Conservation (phyloP, 441 rosid species). For the Populus hybrid region DNA sequence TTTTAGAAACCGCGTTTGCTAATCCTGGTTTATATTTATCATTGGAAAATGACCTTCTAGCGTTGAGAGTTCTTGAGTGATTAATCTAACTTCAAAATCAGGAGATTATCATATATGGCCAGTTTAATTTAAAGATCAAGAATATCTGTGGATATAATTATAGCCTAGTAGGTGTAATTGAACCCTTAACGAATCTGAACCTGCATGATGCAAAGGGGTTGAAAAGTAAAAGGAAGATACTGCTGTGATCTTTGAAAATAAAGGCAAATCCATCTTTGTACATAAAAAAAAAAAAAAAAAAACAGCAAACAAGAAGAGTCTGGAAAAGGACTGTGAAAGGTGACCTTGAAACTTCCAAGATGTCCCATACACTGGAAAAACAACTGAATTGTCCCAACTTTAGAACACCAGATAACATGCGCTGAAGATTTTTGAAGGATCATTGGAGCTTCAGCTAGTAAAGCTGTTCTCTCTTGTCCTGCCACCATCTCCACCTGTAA, state of each 20-base stretch:
- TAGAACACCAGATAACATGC: not conserved
- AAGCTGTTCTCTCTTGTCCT: slow-evolving; percentile 43
- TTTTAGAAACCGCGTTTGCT: no score
- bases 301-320: not conserved
- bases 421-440: not conserved
- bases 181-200: not conserved
- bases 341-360: slow-evolving; percentile 4
- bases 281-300: not conserved
- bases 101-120: not conserved
- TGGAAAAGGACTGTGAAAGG: not conserved
- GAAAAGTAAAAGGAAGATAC: not conserved
- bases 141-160: no score
- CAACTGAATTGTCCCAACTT: slow-evolving; percentile 17
- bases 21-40: no score
- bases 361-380: not conserved
- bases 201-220: not conserved
- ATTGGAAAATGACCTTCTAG: not conserved
- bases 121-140: not conserved
- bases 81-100: not conserved
- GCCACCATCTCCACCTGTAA: slow-evolving; percentile 63
- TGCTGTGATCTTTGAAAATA: slow-evolving; percentile 3
- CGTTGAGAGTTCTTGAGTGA: not conserved
- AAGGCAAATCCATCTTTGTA: slow-evolving; percentile 11
- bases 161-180: not conserved
- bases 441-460: slow-evolving; percentile 19